Evolutionary conservation across 345 rosid species (phyloP), one percentile per base, ranked within the genome.

Genomic region (Erysimum cheiranthoides): DNA sequence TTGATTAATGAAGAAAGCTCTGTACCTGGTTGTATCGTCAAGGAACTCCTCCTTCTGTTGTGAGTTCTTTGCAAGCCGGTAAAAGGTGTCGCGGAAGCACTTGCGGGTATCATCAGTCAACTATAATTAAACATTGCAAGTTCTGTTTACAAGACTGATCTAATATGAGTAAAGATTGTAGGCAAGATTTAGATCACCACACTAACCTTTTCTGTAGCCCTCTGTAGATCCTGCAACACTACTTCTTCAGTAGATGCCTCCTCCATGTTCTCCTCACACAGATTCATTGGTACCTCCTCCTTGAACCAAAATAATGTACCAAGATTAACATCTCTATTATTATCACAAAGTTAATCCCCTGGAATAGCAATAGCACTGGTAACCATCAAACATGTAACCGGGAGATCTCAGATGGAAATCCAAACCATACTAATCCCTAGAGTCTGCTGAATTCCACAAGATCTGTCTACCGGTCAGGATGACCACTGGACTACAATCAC

Each of bases 51-150:
- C 69, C 65, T 65, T 72, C 46, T 81, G 82, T 70, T 5, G 76
- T 1, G 98, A 85, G 78, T 82, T 83, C 80, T 81, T 82, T 8
- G 98, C 93, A 46, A 93, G 92, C 10, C 98, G 98, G 79, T 93
- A 91, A 73, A 93, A 78, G 21, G 93, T 89, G 78, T 90, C 93
- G 32, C 96, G 90, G 53, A 94, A 85, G 81, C 96, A 89, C 34
- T 87, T 85, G 40, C 97, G 87, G 21, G 90, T 82, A 73, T 83
- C 73, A 52, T 86, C 83, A 31, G 80, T 80, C 76, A 94, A 71
- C 98, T 94, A 84, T 6, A 32, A 10, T 5, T 18, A 13, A 68
- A 54, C 3, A 27, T 4, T 54, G 38, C 27, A 28, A 16, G 28
- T 2, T 47, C 10, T 66, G 61, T 71, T 71, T 49, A 63, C 34